Evolutionary conservation across 495 filamentous ascomycete genomes (phyloP).

Genomic region (Hypoxylon rickii): DNA sequence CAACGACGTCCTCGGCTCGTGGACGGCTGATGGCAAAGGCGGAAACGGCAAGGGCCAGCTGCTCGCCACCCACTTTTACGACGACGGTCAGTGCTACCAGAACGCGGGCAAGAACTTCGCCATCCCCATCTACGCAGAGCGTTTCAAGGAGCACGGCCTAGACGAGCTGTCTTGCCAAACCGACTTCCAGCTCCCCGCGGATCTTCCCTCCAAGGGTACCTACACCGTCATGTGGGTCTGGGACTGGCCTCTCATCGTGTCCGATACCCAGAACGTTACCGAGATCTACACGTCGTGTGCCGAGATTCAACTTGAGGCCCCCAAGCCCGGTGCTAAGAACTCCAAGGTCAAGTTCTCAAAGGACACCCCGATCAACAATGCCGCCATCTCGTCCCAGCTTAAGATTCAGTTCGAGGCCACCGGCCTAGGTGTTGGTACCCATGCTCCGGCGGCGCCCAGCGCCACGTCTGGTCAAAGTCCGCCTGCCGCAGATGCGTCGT

Average conservation of each 20-base stretch:
- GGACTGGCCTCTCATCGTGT: slow-evolving; percentile 74
- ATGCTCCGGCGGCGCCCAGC: slow-evolving; percentile 23
- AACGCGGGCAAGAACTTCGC: slow-evolving; percentile 48
- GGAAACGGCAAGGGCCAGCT: slow-evolving; percentile 75
- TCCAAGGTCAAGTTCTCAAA: slow-evolving; percentile 36
- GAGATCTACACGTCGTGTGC: slow-evolving; percentile 85
- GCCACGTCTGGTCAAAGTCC: not conserved
- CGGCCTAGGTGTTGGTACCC: slow-evolving; percentile 34
- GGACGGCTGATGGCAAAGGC: slow-evolving; percentile 76
- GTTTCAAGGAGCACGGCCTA: slow-evolving; percentile 54
- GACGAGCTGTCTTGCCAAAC: slow-evolving; percentile 74
- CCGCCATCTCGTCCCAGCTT: slow-evolving; percentile 45
- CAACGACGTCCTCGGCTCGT: slow-evolving; percentile 68
- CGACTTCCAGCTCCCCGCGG: slow-evolving; percentile 69
- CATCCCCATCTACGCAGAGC: slow-evolving; percentile 54
- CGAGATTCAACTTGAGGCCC: slow-evolving; percentile 65
- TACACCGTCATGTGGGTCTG: slow-evolving; percentile 91
- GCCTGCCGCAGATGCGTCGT: not conserved
- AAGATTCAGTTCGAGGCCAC: slow-evolving; percentile 42
- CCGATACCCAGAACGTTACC: slow-evolving; percentile 42
- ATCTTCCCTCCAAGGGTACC: slow-evolving; percentile 53
- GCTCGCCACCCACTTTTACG: slow-evolving; percentile 73
- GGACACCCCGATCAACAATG: slow-evolving; percentile 28
- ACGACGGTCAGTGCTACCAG: slow-evolving; percentile 86
- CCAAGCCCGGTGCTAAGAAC: slow-evolving; percentile 19